These are phyloP conservation scores for Triticum dicoccoides DNA, from an alignment of 176 grass and related monocot genomes.

Conservation along the genomic window DNA sequence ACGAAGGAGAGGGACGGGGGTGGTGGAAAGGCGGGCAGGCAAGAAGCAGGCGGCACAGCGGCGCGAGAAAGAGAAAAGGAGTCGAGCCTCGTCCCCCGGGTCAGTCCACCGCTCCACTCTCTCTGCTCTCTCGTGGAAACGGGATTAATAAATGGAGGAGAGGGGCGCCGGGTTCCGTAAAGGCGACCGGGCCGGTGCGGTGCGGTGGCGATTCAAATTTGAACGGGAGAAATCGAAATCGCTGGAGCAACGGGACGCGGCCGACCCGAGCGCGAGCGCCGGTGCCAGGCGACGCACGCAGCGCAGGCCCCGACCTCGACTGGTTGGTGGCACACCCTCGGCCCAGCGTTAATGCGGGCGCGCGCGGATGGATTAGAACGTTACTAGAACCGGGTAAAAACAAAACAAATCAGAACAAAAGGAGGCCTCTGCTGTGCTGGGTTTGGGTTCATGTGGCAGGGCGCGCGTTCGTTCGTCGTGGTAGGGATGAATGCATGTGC, in stretches of 20 bases:
- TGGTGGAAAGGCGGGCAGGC: not conserved
- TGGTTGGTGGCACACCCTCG: conserved; percentile 15
- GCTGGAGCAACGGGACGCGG: not conserved
- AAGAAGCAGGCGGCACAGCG: not conserved
- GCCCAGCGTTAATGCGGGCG: conserved; percentile 17
- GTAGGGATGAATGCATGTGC: no score
- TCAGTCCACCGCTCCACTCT: not conserved
- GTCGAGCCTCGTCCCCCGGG: no score
- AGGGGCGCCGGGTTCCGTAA: conserved; percentile 15
- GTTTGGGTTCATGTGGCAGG: not conserved
- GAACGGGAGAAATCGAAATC: not conserved
- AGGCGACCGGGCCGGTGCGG: not conserved
- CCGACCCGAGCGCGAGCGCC: no score
- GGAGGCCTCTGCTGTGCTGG: no score
- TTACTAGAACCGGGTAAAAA: not conserved
- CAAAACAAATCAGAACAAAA: not conserved
- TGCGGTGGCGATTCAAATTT: conserved; percentile 42
- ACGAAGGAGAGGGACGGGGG: not conserved
- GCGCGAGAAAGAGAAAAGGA: not conserved
- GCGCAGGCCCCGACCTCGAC: not conserved
- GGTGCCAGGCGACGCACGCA: no score
- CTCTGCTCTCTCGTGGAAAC: conserved; percentile 27
- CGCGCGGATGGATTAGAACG: not conserved
- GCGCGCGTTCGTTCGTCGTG: no score
- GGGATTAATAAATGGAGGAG: conserved; percentile 31